These are phyloP conservation scores for Trametes villosa DNA, from an alignment of 768 basidiomycete species.

Conservation along the genomic window DNA sequence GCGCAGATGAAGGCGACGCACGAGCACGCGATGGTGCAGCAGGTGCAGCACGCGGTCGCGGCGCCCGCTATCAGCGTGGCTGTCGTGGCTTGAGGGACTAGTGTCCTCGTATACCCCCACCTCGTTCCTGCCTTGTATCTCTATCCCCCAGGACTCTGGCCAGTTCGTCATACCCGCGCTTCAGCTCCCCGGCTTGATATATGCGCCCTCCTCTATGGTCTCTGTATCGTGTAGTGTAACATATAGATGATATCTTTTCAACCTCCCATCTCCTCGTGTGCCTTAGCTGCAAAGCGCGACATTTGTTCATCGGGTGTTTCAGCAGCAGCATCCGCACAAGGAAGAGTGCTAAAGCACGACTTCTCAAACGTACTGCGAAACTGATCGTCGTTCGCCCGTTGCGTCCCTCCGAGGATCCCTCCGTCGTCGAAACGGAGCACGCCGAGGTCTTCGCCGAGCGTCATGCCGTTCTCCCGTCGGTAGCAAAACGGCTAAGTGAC, in stretches of 20 bases:
- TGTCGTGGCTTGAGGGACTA: not conserved
- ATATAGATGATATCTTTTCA: too few relatives aligned
- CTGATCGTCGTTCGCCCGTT: not conserved
- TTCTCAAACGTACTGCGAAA: constrained; percentile 1
- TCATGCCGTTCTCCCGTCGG: constrained; percentile 1
- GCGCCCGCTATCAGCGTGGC: not conserved
- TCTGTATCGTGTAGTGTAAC: not conserved
- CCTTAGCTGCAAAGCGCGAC: not conserved
- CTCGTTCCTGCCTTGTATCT: not conserved
- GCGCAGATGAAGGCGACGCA: not conserved
- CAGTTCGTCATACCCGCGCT: not conserved
- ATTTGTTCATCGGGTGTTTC: not conserved
- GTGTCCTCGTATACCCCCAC: not conserved
- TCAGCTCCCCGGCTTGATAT: not conserved
- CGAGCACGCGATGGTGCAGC: constrained; percentile 1
- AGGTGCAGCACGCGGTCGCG: constrained; percentile 11
- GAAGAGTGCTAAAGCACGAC: not conserved
- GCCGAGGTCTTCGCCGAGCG: too few relatives aligned
- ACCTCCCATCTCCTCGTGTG: not conserved
- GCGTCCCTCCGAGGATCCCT: too few relatives aligned
- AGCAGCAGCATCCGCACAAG: not conserved
- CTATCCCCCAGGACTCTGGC: not conserved
- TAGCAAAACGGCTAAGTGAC: constrained; percentile 8
- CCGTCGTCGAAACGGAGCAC: too few relatives aligned
- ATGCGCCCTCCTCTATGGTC: not conserved